phyloP scores from a whole-genome alignment of 1,139 yeast genomes.

The Taiozyma sp. region DNA sequence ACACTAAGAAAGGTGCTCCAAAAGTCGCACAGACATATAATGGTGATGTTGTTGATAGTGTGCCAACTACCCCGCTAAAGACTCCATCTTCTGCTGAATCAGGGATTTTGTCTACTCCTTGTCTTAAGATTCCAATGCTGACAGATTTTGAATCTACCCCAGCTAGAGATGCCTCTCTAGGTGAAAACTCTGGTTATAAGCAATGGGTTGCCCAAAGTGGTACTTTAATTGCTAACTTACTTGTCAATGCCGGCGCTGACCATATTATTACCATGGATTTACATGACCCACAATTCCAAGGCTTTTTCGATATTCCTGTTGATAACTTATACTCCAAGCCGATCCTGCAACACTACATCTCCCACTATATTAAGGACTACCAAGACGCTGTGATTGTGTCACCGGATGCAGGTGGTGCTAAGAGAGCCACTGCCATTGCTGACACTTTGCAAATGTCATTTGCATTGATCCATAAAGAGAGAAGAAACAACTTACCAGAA shows the following conservation, averaged over 20 bases:
- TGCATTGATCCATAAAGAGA: slow-evolving; percentile 94
- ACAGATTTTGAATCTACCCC: neutral
- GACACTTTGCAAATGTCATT: slow-evolving; percentile 85
- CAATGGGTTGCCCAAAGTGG: slow-evolving; percentile 98
- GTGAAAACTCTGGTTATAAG: slow-evolving; percentile 60
- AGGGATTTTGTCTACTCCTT: slow-evolving; percentile 2
- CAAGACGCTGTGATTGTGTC: slow-evolving; percentile 82
- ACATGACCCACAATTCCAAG: slow-evolving; percentile 94
- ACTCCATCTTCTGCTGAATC: neutral
- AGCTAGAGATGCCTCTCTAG: neutral
- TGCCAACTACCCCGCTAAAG: slow-evolving; percentile 50
- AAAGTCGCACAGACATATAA: slow-evolving; percentile 30
- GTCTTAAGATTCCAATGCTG: slow-evolving; percentile 3
- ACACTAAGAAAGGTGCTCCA: slow-evolving; percentile 64
- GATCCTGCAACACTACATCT: slow-evolving; percentile 71
- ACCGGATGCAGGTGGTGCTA: slow-evolving; percentile 98
- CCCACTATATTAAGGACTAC: slow-evolving; percentile 65
- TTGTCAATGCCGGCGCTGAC: slow-evolving; percentile 94
- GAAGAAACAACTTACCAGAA: slow-evolving; percentile 38
- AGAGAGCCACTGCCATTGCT: slow-evolving; percentile 90
- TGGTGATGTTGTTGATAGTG: slow-evolving; percentile 50
- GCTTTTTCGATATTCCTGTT: slow-evolving; percentile 88
- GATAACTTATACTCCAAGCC: slow-evolving; percentile 89
- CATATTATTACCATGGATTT: slow-evolving; percentile 96
- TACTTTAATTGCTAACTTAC: slow-evolving; percentile 79